These are phyloP conservation scores for Eucalyptus sp. DNA, from an alignment of 345 rosid genomes.

Conservation along the genomic window DNA sequence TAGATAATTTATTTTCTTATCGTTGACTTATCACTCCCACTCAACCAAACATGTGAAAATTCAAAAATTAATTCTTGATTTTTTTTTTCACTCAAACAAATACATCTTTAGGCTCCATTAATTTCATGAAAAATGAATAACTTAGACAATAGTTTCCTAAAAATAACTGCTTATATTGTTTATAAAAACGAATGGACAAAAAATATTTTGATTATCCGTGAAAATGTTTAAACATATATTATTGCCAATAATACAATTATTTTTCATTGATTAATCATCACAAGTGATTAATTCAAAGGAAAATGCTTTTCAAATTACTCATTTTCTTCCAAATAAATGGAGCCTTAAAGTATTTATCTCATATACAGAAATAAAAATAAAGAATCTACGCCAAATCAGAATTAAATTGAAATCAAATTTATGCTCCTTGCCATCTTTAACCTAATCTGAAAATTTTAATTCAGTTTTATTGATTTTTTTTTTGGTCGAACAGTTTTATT, in stretches of 20 bases:
- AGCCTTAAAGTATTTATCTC: background rate
- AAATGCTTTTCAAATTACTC: background rate
- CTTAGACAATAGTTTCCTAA: too few species aligned
- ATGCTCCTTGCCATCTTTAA: background rate
- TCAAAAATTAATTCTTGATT: fast-evolving
- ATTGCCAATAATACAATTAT: fast-evolving
- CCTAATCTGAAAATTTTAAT: background rate
- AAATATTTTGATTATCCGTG: too few species aligned
- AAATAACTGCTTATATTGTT: too few species aligned
- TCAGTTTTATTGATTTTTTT: background rate
- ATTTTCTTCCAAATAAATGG: background rate
- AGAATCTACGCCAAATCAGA: background rate
- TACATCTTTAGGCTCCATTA: fast-evolving
- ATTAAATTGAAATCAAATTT: background rate
- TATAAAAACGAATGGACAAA: fast-evolving
- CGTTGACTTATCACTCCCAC: fast-evolving
- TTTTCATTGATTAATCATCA: too few species aligned
- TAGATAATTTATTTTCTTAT: too few species aligned
- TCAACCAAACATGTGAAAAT: background rate
- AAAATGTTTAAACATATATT: too few species aligned
- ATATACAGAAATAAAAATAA: background rate
- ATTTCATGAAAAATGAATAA: too few species aligned
- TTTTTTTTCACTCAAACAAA: too few species aligned
- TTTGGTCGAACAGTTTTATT: background rate
- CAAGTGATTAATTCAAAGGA: too few species aligned